Percentiles rank a stretch among this genome's conserved stretches.
Conservation (phyloP, 2,329 filamentous ascomycete species). For the Aspergillus fructus region DNA sequence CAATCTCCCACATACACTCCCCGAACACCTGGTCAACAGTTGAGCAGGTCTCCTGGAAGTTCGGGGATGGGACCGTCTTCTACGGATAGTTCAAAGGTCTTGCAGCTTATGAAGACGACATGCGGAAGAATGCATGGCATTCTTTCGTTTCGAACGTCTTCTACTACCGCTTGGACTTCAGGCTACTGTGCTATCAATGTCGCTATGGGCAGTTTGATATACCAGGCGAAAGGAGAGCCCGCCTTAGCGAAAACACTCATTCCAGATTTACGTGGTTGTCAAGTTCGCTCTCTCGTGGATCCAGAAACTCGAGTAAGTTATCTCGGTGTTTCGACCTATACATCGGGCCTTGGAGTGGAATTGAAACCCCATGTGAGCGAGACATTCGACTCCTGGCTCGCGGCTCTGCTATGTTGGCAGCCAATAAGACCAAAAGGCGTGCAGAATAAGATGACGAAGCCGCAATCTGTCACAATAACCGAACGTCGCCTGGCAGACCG, state of each 20-base stretch:
- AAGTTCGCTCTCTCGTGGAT: conserved; percentile 49
- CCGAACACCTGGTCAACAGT: conserved; percentile 33
- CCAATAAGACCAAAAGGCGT: conserved; percentile 51
- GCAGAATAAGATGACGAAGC: conserved; percentile 52
- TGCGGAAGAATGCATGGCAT: conserved; percentile 54
- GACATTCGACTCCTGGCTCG: conserved; percentile 54
- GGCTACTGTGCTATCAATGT: conserved; percentile 54
- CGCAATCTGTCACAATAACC: conserved; percentile 45
- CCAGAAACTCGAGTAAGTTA: conserved; percentile 46
- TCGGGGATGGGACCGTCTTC: conserved; percentile 29
- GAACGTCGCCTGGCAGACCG: conserved; percentile 45
- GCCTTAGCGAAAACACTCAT: conserved; percentile 49
- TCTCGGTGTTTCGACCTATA: conserved; percentile 50
- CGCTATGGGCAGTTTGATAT: conserved; percentile 50
- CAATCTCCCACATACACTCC: conserved; percentile 40
- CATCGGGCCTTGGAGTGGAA: conserved; percentile 49
- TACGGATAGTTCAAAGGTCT: conserved; percentile 48
- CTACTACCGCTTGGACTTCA: conserved; percentile 47
- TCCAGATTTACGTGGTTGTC: conserved; percentile 50
- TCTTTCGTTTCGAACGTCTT: conserved; percentile 48
- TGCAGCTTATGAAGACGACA: conserved; percentile 53
- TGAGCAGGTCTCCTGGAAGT: conserved; percentile 33
- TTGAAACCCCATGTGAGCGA: conserved; percentile 50
- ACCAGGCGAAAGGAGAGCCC: conserved; percentile 51
- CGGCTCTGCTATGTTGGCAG: conserved; percentile 53